Evolutionary conservation across 768 basidiomycete genomes (phyloP).

Genomic region (Kwoniella mangroviensis): DNA sequence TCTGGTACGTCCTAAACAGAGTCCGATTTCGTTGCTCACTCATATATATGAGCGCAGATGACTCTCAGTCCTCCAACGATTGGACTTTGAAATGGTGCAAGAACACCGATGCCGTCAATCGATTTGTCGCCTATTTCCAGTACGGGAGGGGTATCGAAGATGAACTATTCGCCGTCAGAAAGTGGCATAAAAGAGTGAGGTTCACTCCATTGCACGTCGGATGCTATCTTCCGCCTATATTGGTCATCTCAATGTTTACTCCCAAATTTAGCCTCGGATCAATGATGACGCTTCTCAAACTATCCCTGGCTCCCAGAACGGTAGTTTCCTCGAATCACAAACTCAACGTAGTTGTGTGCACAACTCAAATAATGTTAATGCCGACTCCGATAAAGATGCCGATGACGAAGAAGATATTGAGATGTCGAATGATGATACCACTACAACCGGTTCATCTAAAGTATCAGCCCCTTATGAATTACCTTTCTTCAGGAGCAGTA

Average conservation of each 20-base stretch:
- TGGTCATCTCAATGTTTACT: too few relatives aligned
- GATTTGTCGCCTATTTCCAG: constrained; percentile 8
- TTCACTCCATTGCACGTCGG: background rate
- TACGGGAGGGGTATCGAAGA: constrained; percentile 18
- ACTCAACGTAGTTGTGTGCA: background rate
- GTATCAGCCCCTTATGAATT: background rate
- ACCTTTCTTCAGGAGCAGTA: background rate
- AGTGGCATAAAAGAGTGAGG: background rate
- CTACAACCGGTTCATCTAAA: background rate
- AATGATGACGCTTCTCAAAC: too few relatives aligned
- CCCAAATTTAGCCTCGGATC: too few relatives aligned
- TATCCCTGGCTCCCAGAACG: too few relatives aligned
- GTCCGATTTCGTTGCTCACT: background rate
- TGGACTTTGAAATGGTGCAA: constrained; percentile 5
- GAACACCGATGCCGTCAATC: background rate
- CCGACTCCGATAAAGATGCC: background rate
- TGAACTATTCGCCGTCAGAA: background rate
- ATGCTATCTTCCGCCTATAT: background rate
- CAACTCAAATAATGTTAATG: background rate
- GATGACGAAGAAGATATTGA: background rate
- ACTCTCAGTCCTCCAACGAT: background rate
- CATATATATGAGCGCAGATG: background rate
- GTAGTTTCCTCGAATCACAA: too few relatives aligned
- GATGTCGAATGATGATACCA: background rate
- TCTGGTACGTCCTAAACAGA: background rate